Evolutionary conservation across 441 rosid genomes (phyloP).

Genomic region (Erysimum cheiri): DNA sequence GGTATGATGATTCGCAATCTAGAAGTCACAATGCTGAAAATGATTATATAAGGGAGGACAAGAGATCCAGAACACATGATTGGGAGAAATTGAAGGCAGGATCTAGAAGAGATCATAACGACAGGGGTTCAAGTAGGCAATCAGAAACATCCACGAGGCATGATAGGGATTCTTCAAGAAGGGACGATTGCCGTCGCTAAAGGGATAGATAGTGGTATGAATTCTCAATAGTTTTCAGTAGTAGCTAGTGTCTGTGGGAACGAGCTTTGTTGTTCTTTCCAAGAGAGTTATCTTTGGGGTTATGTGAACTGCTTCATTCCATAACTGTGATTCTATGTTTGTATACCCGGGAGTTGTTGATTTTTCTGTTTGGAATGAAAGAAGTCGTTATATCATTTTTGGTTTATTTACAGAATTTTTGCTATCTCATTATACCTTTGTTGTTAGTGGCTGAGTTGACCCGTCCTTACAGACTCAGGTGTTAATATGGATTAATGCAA

Average conservation of each 20-base stretch:
- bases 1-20: slow-evolving; percentile 23
- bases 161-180: slow-evolving; percentile 54
- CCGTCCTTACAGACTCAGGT: slow-evolving; percentile 16
- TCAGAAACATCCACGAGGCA: slow-evolving; percentile 51
- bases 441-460: slow-evolving; percentile 24
- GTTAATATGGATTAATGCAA: slow-evolving; percentile 21
- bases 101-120: slow-evolving; percentile 47
- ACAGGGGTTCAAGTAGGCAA: slow-evolving; percentile 49
- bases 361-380: slow-evolving; percentile 15
- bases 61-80: slow-evolving; percentile 48
- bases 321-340: slow-evolving; percentile 11
- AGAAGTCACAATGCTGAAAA: slow-evolving; percentile 19
- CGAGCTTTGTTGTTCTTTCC: slow-evolving; percentile 16
- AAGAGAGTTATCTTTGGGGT: slow-evolving; percentile 7
- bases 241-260: slow-evolving; percentile 11
- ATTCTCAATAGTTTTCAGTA: not conserved
- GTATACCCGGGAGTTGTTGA: slow-evolving; percentile 13
- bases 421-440: slow-evolving; percentile 3
- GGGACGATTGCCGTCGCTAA: slow-evolving; percentile 42
- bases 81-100: slow-evolving; percentile 45
- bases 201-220: slow-evolving; percentile 39
- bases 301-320: slow-evolving; percentile 12
- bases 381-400: not conserved
- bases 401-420: not conserved
- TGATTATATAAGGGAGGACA: slow-evolving; percentile 45